phyloP scores from a whole-genome alignment of 169 alveolate genomes.

The Amoebophrya sp. region DNA sequence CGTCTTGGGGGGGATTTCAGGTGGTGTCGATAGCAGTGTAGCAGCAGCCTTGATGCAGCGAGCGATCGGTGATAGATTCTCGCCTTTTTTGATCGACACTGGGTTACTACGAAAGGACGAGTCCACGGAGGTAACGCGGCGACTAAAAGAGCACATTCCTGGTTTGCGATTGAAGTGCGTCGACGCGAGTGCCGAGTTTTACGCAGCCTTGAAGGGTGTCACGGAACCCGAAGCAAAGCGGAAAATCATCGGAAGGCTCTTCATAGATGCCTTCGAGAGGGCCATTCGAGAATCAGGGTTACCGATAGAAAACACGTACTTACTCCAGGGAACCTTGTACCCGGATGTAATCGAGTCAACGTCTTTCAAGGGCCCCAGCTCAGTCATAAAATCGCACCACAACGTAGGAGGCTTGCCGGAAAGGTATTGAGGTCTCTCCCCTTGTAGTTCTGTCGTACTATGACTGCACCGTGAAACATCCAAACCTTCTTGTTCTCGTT shows the following conservation, averaged over 20 bases:
- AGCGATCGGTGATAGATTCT: constrained; percentile 56
- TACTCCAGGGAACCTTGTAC: constrained; percentile 57
- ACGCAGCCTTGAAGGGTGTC: constrained; percentile 46
- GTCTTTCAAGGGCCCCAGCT: constrained; percentile 55
- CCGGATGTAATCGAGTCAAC: constrained; percentile 57
- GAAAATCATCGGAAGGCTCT: constrained; percentile 55
- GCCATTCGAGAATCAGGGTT: constrained; percentile 48
- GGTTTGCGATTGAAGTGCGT: constrained; percentile 45
- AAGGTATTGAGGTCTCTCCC: neutral
- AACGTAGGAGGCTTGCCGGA: constrained; percentile 56
- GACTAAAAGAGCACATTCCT: constrained; percentile 48
- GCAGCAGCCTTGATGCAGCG: constrained; percentile 21
- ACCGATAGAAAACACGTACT: constrained; percentile 39
- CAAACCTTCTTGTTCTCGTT: neutral
- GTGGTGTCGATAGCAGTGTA: neutral
- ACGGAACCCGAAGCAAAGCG: constrained; percentile 59
- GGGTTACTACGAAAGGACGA: constrained; percentile 56
- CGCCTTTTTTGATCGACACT: constrained; percentile 57
- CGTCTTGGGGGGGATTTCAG: constrained; percentile 43
- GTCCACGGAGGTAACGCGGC: constrained; percentile 46
- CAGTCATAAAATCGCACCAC: constrained; percentile 59
- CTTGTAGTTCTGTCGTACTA: neutral
- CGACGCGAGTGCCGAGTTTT: constrained; percentile 47
- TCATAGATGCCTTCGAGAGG: constrained; percentile 53
- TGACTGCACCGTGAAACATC: neutral